phyloP scores from a whole-genome alignment of 1,284 basidiomycete genomes.

The Malassezia dermatis region DNA sequence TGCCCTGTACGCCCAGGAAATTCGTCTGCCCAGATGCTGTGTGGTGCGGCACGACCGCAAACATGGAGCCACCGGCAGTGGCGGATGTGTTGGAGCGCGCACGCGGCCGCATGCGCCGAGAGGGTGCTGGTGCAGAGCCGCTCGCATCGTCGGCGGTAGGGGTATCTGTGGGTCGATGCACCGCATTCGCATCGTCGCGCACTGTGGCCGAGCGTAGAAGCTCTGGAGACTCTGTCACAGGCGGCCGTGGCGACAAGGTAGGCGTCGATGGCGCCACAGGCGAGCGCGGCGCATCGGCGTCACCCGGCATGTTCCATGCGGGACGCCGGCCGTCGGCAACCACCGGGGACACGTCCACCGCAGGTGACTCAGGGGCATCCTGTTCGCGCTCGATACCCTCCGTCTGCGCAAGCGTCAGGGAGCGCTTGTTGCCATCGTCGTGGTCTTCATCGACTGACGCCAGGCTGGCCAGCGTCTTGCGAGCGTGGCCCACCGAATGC shows the following conservation, averaged over 20 bases:
- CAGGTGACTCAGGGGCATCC: not conserved
- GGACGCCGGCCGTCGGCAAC: not conserved
- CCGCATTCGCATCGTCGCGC: not conserved
- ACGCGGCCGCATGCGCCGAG: not conserved
- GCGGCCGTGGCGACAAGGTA: not conserved
- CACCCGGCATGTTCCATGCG: not conserved
- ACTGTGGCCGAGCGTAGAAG: not conserved
- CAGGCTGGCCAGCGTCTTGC: not conserved
- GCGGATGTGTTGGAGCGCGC: not conserved
- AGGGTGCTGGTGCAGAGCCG: not conserved
- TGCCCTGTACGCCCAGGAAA: slow-evolving; percentile 19
- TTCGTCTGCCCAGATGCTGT: not conserved
- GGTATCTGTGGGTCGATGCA: not conserved
- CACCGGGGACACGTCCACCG: not conserved
- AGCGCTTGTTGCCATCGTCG: not conserved
- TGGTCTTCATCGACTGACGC: not conserved
- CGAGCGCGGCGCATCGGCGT: not conserved
- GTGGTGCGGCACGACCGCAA: not conserved
- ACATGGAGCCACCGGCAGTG: not conserved
- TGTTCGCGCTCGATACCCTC: not conserved
- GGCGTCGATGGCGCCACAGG: not conserved
- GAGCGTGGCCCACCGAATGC: slow-evolving; percentile 2
- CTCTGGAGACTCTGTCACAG: not conserved
- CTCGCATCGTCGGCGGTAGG: not conserved
- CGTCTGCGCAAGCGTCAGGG: not conserved